phyloP scores from a whole-genome alignment of 2,329 filamentous ascomycete genomes.

The Dactylellina sp. region DNA sequence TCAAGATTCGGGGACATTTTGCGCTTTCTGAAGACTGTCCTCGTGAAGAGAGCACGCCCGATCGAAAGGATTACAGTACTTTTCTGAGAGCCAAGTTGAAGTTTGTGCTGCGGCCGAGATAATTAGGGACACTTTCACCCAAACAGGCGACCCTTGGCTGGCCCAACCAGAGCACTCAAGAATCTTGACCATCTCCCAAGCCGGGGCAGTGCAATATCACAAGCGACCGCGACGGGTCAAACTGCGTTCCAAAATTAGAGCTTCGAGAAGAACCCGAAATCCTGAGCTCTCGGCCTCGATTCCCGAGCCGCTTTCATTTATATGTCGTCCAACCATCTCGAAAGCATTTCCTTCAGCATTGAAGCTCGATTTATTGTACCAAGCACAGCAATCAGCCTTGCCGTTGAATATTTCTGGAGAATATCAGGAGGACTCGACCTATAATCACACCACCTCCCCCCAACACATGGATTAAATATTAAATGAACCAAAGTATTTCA shows the following conservation, averaged over 20 bases:
- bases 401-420: background rate
- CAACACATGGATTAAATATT: background rate
- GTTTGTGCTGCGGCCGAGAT: slow-evolving; percentile 42
- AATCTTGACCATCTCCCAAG: slow-evolving; percentile 26
- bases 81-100: slow-evolving; percentile 10
- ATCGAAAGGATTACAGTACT: background rate
- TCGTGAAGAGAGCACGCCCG: slow-evolving; percentile 2
- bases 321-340: background rate
- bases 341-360: too few species aligned
- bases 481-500: too few species aligned
- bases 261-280: slow-evolving; percentile 31
- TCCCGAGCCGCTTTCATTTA: background rate
- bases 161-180: slow-evolving; percentile 28
- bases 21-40: background rate
- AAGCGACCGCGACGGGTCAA: slow-evolving; percentile 19
- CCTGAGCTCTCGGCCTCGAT: background rate
- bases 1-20: background rate
- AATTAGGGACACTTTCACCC: slow-evolving; percentile 47
- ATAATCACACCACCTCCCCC: slow-evolving; percentile 10
- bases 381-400: background rate
- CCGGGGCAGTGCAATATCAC: slow-evolving; percentile 46
- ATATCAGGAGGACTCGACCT: background rate
- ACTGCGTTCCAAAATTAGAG: slow-evolving; percentile 46
- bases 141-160: slow-evolving; percentile 41
- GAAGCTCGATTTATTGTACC: background rate